Evolutionary conservation across 768 basidiomycete species (phyloP).

Genomic region (Chalciporus sphaerocephalus): DNA sequence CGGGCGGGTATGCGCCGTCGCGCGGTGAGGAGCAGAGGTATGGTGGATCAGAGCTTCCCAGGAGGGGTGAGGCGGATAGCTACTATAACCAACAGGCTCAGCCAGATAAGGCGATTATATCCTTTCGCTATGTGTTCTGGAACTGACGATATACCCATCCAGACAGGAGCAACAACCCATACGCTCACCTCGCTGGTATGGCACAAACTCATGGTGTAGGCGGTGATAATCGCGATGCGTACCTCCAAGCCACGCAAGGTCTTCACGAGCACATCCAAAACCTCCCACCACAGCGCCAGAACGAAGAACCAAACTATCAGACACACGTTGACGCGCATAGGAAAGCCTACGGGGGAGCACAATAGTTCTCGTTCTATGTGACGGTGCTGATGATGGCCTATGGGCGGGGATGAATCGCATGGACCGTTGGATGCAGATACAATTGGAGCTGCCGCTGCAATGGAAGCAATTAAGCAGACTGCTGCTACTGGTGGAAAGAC

Average conservation of each 20-base stretch:
- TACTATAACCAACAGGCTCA: slow-evolving; percentile 15
- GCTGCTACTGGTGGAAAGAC: slow-evolving; percentile 5
- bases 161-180: slow-evolving; percentile 20
- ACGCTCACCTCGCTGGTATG: slow-evolving; percentile 13
- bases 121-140: not conserved
- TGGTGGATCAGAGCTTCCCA: slow-evolving; percentile 2
- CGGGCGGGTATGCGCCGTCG: not conserved
- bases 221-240: slow-evolving; percentile 15
- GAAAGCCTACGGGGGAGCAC: slow-evolving; percentile 30
- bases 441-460: slow-evolving; percentile 29
- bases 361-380: not conserved
- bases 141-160: slow-evolving; percentile 1
- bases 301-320: slow-evolving; percentile 14
- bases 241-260: slow-evolving; percentile 21
- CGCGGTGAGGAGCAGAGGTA: slow-evolving; percentile 7
- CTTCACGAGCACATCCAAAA: slow-evolving; percentile 22
- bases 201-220: slow-evolving; percentile 13
- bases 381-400: not conserved
- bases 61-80: slow-evolving; percentile 15
- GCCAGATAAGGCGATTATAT: slow-evolving; percentile 2
- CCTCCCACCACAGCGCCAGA: slow-evolving; percentile 7
- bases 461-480: slow-evolving; percentile 30
- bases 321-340: slow-evolving; percentile 25
- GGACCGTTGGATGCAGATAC: slow-evolving; percentile 25
- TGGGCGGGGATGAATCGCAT: slow-evolving; percentile 13